Conservation (phyloP, 257 asterid species). For the Rauvolfia tetraphylla region DNA sequence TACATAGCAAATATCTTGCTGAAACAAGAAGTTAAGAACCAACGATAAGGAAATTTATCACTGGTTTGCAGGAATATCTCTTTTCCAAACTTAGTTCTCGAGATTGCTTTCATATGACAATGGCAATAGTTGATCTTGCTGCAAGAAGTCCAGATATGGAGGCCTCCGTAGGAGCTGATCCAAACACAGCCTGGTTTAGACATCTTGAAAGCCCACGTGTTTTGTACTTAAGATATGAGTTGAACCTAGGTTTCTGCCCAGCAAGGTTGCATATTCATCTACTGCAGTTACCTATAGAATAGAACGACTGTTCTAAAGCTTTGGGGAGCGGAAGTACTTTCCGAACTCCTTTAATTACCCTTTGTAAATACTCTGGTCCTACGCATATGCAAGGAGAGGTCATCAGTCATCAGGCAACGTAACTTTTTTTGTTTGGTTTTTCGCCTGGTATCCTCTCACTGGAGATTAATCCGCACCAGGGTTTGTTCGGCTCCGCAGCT, state of each 20-base stretch:
- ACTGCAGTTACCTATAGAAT: neutral
- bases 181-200: neutral
- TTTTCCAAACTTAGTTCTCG: neutral
- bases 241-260: neutral
- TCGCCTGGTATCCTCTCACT: too few relatives aligned
- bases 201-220: neutral
- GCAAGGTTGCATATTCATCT: neutral
- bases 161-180: neutral
- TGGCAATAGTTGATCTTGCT: neutral
- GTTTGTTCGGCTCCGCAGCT: too few relatives aligned
- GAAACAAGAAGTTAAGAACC: too few relatives aligned
- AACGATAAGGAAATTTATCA: too few relatives aligned
- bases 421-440: too few relatives aligned
- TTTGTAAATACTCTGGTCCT: too few relatives aligned
- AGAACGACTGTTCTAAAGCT: neutral
- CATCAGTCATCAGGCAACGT: too few relatives aligned
- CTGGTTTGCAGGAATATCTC: neutral
- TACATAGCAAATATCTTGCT: conserved; percentile 3
- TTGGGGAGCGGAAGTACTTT: too few relatives aligned
- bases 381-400: too few relatives aligned
- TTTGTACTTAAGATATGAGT: neutral
- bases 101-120: neutral
- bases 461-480: too few relatives aligned
- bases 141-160: neutral
- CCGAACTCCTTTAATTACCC: too few relatives aligned